Base-by-base conservation (phyloP, 2,329 filamentous ascomycete species). In the Passalora sequoiae region DNA sequence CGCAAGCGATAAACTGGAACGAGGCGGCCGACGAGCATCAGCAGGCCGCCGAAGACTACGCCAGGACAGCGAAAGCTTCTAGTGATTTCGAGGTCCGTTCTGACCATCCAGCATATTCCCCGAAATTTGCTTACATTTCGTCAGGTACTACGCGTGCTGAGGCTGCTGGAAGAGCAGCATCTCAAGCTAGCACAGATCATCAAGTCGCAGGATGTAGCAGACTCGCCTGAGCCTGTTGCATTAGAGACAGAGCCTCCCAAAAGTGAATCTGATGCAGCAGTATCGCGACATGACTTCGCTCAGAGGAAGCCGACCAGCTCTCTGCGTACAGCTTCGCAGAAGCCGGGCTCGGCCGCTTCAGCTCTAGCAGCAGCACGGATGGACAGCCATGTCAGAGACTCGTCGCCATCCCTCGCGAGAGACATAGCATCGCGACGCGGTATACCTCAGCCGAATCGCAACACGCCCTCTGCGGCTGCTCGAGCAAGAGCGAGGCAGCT, bases 1-100 rank as follows among this genome's bases (percentile, higher is more conserved):
- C 77, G 24, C 73, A 75, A 51, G 76, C 77, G 53, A 71, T 75
- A 43, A 81, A 92, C 62, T 86, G 86, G 43, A 84, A 83, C 5
- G 81, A 86, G 36, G 91, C 91, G 50, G 85, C 89, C 60, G 85
- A 84, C 60, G 86, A 95, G 65, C 91, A 97, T 67, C 82, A 89
- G 40, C 74, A 86, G 44, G 92, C 92, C 27, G 91, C 92, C 2
- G 83, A 82, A 51, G 87, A 95, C 63, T 97, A 95, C 64, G 83
- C 87, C 48, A 83, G 83, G 48, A 89, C 89, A 21, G 82, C 86
- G n/a, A 77, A 80, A 49, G 76, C 69, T 36, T 94, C 87, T 6
- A 66, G 67, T n/a, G 78, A 83, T 60, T 63, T 62, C 4, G 77
- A 81, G 66, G 77, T 78, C 40, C 51, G 28, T 2, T 17, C 10